A percentile compares a stretch with the other conserved stretches of the same genome.
These are phyloP conservation scores for Penicillium samsonianum DNA, from an alignment of 495 filamentous ascomycete species.

Conservation along the genomic window DNA sequence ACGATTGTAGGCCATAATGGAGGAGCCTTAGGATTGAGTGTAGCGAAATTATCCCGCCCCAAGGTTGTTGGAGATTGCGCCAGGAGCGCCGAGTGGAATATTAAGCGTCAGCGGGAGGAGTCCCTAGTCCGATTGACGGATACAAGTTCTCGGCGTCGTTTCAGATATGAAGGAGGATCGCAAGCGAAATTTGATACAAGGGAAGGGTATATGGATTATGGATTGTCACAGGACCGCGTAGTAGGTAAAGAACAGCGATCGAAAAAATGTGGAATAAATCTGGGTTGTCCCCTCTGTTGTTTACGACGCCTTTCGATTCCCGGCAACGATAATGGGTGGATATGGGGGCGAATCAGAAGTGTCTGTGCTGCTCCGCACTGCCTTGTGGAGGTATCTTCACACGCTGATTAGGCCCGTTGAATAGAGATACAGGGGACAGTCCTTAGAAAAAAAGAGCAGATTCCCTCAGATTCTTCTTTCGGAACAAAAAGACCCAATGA, in stretches of 20 bases:
- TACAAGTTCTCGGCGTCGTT: conserved; percentile 35
- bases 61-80: conserved; percentile 36
- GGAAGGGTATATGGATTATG: background rate
- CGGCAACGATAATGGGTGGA: conserved; percentile 25
- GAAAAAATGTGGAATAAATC: conserved; percentile 6
- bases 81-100: conserved; percentile 37
- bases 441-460: background rate
- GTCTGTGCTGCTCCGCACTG: conserved; percentile 22
- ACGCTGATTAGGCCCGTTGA: conserved; percentile 7
- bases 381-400: conserved; percentile 12
- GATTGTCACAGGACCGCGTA: conserved; percentile 11
- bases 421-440: background rate
- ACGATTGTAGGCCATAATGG: conserved; percentile 64
- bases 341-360: conserved; percentile 28
- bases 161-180: conserved; percentile 22
- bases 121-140: conserved; percentile 22
- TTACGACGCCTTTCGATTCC: conserved; percentile 32
- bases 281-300: conserved; percentile 22
- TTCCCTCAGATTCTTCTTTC: background rate
- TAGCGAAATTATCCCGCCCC: conserved; percentile 29
- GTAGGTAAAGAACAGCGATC: conserved; percentile 5
- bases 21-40: conserved; percentile 24
- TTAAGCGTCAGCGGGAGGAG: conserved; percentile 20
- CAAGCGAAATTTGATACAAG: conserved; percentile 17
- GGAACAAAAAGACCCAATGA: conserved; percentile 6